phyloP scores from a whole-genome alignment of 2,329 filamentous ascomycete genomes.

The Arachnomyces sp. region DNA sequence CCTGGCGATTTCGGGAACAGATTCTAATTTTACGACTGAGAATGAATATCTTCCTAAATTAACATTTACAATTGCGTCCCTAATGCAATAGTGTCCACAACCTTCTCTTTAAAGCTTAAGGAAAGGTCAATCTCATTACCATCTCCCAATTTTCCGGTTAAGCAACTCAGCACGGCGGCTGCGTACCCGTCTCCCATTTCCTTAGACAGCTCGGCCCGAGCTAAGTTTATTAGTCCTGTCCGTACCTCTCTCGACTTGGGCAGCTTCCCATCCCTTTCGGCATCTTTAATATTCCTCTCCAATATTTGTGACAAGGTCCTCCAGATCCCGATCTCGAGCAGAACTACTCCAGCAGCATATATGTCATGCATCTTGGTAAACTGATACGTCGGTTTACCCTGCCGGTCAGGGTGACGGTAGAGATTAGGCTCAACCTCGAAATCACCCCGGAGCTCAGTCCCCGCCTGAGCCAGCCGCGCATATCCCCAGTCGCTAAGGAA shows the following conservation, averaged over 20 bases:
- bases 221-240: constrained; percentile 14
- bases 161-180: constrained; percentile 17
- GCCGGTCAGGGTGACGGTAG: constrained; percentile 26
- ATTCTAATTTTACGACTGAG: too few relatives aligned
- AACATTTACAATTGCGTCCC: constrained; percentile 7
- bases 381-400: constrained; percentile 20
- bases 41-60: too few relatives aligned
- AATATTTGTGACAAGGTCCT: constrained; percentile 22
- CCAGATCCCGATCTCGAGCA: constrained; percentile 32
- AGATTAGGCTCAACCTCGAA: constrained; percentile 21
- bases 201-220: constrained; percentile 14
- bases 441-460: constrained; percentile 18
- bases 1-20: too few relatives aligned
- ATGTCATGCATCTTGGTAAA: constrained; percentile 30
- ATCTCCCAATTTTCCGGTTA: constrained; percentile 16
- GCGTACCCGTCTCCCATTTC: constrained; percentile 21
- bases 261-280: constrained; percentile 15
- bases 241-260: constrained; percentile 16
- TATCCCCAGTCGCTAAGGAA: constrained; percentile 23
- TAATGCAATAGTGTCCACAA: constrained; percentile 15
- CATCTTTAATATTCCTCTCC: constrained; percentile 17
- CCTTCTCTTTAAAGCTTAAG: constrained; percentile 19
- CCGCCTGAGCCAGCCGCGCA: constrained; percentile 17
- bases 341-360: constrained; percentile 31
- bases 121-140: constrained; percentile 17